Evolutionary conservation across 2,329 filamentous ascomycete genomes (phyloP), one percentile per base, ranked within the genome.

Genomic region (Cadophora sp.): DNA sequence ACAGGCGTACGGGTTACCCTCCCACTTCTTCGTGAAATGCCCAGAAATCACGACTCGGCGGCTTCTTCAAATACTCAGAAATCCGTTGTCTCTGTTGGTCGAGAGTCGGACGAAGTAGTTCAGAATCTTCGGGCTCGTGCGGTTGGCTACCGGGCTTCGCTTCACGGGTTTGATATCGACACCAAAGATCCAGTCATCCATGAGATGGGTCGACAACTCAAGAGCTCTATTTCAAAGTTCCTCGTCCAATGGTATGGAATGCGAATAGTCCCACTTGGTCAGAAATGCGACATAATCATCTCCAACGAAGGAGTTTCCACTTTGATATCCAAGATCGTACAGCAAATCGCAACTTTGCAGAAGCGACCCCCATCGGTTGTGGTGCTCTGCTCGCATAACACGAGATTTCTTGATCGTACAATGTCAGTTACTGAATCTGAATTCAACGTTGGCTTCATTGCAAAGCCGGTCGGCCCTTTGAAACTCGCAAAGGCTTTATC

Each of bases 1-100:
- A 16, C 36, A 77, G 75, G 75, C 67, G 75, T 77, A 18, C 73
- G 67, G 56, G 75, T 78, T 3, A 73, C 68, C n/a, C 70, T 77
- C 11, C 75, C 75, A 27, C 66, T 78, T 2, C 73, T 76, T 20
- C 65, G 74, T 33, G 73, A 73, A 39, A 71, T 76, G 62, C 72
- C 74, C 14, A 73, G 71, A 48, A 68, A 59, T 33, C 16, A 65
- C 8, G 70, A 71, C 5, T 69, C 69, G 3, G 59, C 59, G 7
- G 62, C 45, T 41, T 67, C 70, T 24, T 58, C 64, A 0, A 70
- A 36, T 24, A 66, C 68, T 1, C 66, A 68, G 11, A 73, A 68
- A 60, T 74, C 75, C 1, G 48, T 68, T 11, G 65, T 65, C 3
- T 71, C 73, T 2, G 33, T 69, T 18, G 33, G 65, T 6, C 70